phyloP scores from a whole-genome alignment of 352 stramenopile genomes.

The Globisporangium yorkense region DNA sequence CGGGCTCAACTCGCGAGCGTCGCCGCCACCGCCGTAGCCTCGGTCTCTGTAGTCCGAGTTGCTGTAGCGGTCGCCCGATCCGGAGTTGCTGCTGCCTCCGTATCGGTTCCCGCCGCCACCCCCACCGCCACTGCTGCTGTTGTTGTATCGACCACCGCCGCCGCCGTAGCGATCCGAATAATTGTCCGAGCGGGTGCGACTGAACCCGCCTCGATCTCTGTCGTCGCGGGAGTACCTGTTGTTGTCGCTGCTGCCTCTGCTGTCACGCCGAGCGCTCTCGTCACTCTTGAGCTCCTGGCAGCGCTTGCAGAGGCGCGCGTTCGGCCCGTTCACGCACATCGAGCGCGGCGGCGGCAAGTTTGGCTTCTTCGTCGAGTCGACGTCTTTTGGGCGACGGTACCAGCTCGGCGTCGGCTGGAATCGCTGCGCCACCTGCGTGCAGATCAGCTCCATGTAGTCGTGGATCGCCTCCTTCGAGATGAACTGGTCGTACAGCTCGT shows the following conservation, averaged over 20 bases:
- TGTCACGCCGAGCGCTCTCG: constrained; percentile 29
- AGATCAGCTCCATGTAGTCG: constrained; percentile 97
- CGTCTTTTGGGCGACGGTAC: constrained; percentile 55
- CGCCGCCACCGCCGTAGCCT: constrained; percentile 22
- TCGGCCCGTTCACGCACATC: constrained; percentile 54
- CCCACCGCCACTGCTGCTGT: constrained; percentile 14
- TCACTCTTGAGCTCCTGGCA: constrained; percentile 61
- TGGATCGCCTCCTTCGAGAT: constrained; percentile 90
- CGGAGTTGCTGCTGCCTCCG: constrained; percentile 8
- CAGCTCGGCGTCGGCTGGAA: constrained; percentile 66
- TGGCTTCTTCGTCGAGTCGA: constrained; percentile 58
- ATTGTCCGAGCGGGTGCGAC: constrained; percentile 6
- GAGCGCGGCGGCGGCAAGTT: constrained; percentile 41
- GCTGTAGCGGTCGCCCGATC: constrained; percentile 21
- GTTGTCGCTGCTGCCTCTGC: constrained; percentile 11
- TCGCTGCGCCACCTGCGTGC: constrained; percentile 86
- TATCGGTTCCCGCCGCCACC: constrained; percentile 11
- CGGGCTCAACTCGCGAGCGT: constrained; percentile 25
- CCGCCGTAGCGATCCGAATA: constrained; percentile 3
- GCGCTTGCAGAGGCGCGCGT: constrained; percentile 54
- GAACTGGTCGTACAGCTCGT: constrained; percentile 92
- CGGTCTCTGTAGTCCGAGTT: constrained; percentile 18
- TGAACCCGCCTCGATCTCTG: constrained; percentile 8
- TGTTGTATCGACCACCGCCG: constrained; percentile 14
- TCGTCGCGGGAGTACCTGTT: constrained; percentile 19